Percentiles rank a stretch among this genome's conserved stretches.
phyloP scores from a whole-genome alignment of 2,329 filamentous ascomycete species.

The Fusarium proliferatum region DNA sequence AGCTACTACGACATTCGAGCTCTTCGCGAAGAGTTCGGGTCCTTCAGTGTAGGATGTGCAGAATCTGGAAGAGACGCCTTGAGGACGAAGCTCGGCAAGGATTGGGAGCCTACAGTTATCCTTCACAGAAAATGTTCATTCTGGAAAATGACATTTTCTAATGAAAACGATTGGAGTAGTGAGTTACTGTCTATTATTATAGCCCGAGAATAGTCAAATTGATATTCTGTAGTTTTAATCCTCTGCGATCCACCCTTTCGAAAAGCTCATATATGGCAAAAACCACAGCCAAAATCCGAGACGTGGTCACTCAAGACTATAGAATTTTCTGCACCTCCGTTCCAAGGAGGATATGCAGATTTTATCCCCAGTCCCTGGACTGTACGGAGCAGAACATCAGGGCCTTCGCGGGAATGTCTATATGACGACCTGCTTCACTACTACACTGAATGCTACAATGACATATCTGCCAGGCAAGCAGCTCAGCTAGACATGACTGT shows the following conservation, averaged over 20 bases:
- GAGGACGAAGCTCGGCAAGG: not conserved
- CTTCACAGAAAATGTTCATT: constrained; percentile 13
- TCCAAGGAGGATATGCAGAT: constrained; percentile 9
- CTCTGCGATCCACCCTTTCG: not conserved
- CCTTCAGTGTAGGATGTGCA: constrained; percentile 2
- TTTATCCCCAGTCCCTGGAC: not conserved
- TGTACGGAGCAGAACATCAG: not conserved
- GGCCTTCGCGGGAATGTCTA: not conserved
- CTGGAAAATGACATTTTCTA: not conserved
- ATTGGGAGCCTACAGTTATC: not conserved
- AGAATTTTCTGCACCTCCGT: not conserved
- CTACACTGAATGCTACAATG: constrained; percentile 3
- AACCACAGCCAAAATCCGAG: not conserved
- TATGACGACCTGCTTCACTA: constrained; percentile 4
- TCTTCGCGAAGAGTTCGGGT: not conserved
- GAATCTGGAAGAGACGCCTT: constrained; percentile 1
- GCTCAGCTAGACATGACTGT: not conserved
- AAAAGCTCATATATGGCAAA: constrained; percentile 1
- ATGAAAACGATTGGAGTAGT: not conserved
- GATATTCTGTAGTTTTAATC: not conserved
- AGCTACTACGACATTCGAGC: not conserved
- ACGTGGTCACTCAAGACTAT: not conserved
- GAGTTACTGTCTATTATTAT: not conserved
- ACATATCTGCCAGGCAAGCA: not conserved
- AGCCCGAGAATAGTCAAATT: not conserved